phyloP scores from a whole-genome alignment of 306 rosid genomes.

The Gleditsia sinensis region DNA sequence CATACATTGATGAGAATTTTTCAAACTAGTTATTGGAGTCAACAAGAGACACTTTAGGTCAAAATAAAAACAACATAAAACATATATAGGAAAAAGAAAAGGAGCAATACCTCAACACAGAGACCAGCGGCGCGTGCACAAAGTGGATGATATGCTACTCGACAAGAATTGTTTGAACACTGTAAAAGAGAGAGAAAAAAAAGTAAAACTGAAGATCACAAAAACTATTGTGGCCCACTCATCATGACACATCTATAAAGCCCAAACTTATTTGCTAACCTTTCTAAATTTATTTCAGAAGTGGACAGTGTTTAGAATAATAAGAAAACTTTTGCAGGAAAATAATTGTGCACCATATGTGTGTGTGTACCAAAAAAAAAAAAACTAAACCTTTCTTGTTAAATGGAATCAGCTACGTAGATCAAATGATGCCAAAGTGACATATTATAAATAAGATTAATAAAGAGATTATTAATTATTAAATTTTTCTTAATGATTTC shows the following conservation, averaged over 20 bases:
- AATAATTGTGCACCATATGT: not conserved
- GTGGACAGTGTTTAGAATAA: not conserved
- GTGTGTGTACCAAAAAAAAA: too few species aligned
- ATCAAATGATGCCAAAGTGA: too few species aligned
- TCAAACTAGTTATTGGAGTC: constrained; percentile 20
- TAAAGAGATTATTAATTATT: too few species aligned
- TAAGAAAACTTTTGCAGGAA: not conserved
- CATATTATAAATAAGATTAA: too few species aligned
- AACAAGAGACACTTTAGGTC: constrained; percentile 15
- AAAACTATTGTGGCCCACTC: constrained; percentile 16
- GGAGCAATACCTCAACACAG: constrained; percentile 85
- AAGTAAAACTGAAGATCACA: constrained; percentile 15
- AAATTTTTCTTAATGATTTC: too few species aligned
- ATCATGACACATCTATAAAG: not conserved
- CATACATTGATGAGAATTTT: constrained; percentile 15
- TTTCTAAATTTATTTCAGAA: constrained; percentile 7
- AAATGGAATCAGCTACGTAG: too few species aligned
- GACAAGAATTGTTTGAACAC: constrained; percentile 96
- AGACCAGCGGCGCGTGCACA: constrained; percentile 99
- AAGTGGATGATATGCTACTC: constrained; percentile 96
- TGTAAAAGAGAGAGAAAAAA: constrained; percentile 27
- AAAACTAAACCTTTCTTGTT: too few species aligned
- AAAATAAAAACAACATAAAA: constrained; percentile 18
- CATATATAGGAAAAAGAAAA: not conserved
- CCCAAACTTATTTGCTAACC: not conserved